phyloP scores from a whole-genome alignment of 306 rosid species.

The Vigna angularis region DNA sequence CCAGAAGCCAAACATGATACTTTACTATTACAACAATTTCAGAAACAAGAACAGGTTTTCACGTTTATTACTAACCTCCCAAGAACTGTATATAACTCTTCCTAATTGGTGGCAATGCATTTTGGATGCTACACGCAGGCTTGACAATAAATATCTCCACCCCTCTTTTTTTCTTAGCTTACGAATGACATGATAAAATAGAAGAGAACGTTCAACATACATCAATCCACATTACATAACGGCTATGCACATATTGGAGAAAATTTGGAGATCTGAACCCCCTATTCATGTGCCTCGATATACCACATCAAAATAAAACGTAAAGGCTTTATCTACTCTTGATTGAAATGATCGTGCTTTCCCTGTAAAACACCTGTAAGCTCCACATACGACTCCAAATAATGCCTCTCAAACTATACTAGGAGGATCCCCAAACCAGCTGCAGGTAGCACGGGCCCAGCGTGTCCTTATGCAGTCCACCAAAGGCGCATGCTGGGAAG shows the following conservation, averaged over 20 bases:
- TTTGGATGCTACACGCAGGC: slow-evolving; percentile 53
- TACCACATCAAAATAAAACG: slow-evolving; percentile 40
- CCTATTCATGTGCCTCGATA: slow-evolving; percentile 44
- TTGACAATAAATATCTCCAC: slow-evolving; percentile 43
- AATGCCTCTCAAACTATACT: slow-evolving; percentile 76
- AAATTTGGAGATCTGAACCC: slow-evolving; percentile 40
- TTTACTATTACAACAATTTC: slow-evolving; percentile 47
- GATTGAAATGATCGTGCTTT: slow-evolving; percentile 33
- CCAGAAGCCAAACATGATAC: slow-evolving; percentile 42
- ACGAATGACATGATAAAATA: slow-evolving; percentile 56
- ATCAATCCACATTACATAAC: slow-evolving; percentile 48
- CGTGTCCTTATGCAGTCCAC: slow-evolving; percentile 97
- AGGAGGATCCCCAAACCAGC: slow-evolving; percentile 93
- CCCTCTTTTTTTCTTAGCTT: slow-evolving; percentile 31
- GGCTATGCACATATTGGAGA: slow-evolving; percentile 46
- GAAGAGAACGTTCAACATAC: slow-evolving; percentile 52
- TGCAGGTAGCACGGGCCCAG: slow-evolving; percentile 89
- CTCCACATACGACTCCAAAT: slow-evolving; percentile 11
- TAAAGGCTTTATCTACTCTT: slow-evolving; percentile 41
- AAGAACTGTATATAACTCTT: slow-evolving; percentile 30
- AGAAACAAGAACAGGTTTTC: slow-evolving; percentile 49
- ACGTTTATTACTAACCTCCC: slow-evolving; percentile 51
- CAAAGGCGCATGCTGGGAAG: slow-evolving; percentile 89
- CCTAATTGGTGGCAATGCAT: slow-evolving; percentile 44
- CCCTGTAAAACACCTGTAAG: slow-evolving; percentile 38